Base-by-base conservation (phyloP, 1,284 basidiomycete genomes). In the Leccinum solheimii region DNA sequence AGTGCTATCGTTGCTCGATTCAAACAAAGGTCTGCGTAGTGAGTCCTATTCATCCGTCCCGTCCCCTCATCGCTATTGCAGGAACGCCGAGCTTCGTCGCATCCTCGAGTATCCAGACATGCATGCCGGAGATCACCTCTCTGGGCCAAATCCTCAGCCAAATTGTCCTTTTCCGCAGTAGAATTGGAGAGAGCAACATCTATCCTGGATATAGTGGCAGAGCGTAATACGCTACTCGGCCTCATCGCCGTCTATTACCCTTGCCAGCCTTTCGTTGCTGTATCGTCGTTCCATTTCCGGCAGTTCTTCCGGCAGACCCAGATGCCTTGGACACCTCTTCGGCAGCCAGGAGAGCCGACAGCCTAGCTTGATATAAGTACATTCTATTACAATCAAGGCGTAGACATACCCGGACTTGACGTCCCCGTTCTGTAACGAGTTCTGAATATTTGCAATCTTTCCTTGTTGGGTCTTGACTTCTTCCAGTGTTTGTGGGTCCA, bases 401-500 rank as follows among this genome's bases (percentile, higher is more conserved):
- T 16, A 59, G 26, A 67, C 77, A 53, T 71, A 87, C 87, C 83
- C 80, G n/a, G 79, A 76, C 66, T 81, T 84, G 61, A 86, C 66
- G 66, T 89, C 84, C 16, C 86, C 87, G 55, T 75, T 83, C 54
- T 83, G 79, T 55, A 89, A 68, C 3, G 85, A 81, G 67, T 76
- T 85, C 71, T 90, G 88, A 50, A 86, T 76, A 49, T 74, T 80
- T 9, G 80, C 72, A 71, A 91, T 78, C 72, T 83, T 86, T 45
- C 83, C 84, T 68, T 92, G 88, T 57, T 86, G 85, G 66, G 81
- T 82, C 64, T 86, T 86, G 67, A 93, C 79, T 59, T 92, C 91
- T 65, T 88, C 83, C 58, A 90, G 77, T 43, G 85, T 76, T 67
- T 92, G 89, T 1, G 91, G 90, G 69, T 95, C 92, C 76, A 92